These are phyloP conservation scores for Agastache rugosa DNA, from an alignment of 257 asterid genomes.

Conservation along the genomic window DNA sequence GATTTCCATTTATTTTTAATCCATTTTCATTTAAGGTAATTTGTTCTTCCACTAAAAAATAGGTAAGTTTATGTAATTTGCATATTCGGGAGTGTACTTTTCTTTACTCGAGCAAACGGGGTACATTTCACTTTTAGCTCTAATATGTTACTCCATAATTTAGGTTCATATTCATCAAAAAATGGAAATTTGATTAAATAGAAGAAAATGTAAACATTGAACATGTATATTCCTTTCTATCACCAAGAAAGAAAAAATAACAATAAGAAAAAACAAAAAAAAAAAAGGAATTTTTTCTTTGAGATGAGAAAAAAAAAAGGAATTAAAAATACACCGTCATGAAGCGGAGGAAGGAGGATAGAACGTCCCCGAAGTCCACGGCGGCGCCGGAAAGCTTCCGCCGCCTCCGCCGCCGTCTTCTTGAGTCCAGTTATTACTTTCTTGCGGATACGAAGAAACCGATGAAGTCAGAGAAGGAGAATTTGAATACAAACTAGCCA, in stretches of 20 bases:
- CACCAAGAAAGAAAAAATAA: neutral
- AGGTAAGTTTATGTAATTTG: too few species aligned
- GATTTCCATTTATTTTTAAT: too few species aligned
- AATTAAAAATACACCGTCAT: neutral
- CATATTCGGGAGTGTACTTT: too few species aligned
- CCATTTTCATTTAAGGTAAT: too few species aligned
- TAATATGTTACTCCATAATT: too few species aligned
- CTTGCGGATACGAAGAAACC: constrained; percentile 41
- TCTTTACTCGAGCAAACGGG: too few species aligned
- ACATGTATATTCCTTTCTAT: neutral
- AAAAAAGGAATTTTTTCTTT: too few species aligned
- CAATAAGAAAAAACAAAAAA: too few species aligned
- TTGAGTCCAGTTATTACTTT: constrained; percentile 32
- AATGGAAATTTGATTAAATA: too few species aligned
- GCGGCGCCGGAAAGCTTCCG: constrained; percentile 41
- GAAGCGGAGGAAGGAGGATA: constrained; percentile 57
- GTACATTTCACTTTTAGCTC: too few species aligned
- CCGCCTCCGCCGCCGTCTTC: constrained; percentile 38
- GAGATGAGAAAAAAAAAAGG: neutral
- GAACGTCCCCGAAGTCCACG: constrained; percentile 50
- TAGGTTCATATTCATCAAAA: too few species aligned
- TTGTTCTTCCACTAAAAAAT: too few species aligned
- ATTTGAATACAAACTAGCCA: constrained; percentile 53
- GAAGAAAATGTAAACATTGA: neutral
- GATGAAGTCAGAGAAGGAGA: constrained; percentile 27